Evolutionary conservation across 306 rosid genomes (phyloP), one percentile per base, ranked within the genome.

Genomic region (Spatholobus suberectus): DNA sequence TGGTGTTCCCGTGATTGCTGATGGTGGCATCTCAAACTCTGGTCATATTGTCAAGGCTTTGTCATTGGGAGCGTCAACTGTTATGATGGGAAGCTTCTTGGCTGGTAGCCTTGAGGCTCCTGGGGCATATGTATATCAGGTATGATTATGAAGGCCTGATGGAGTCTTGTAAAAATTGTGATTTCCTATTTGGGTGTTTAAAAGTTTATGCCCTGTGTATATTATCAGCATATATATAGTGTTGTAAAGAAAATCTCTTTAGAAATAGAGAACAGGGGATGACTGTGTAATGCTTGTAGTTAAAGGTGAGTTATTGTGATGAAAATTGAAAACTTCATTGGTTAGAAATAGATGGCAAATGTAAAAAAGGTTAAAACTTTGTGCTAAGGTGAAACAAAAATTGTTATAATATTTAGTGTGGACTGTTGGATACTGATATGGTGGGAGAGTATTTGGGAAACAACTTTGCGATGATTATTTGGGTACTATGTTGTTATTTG

Each of bases 1-100:
- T 15, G 90, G 91, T 7, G 92, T 95, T 85, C 98, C 98, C 43
- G 88, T 95, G 40, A 93, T 95, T 87, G 98, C 97, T 55, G 98
- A 95, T 78, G 97, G 98, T 65, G 98, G 98, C 27, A 95, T 95
- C 90, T 93, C 98, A 29, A 87, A 90, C 75, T 95, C 98, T 83
- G 97, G 97, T 34, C 98, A 93, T 78, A 80, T 95, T 81, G 97
- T 95, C 1, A 95, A 95, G 91, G 97, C 97, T 82, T 86, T 95
- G 79, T 81, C 87, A 9, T 87, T 95, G 63, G 97, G 98, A 40
- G 98, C 97, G 35, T 95, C 98, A 9, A 95, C 97, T 37, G 94
- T 93, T 57, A 95, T 95, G 98, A 93, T 95, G 98, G 98, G 98
- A 76, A 91, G 97, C 84, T 95, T 93, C 85, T 90, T 95, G 82